Base-by-base conservation (phyloP, 495 filamentous ascomycete genomes). In the Pyrenopolyporus hunteri region DNA sequence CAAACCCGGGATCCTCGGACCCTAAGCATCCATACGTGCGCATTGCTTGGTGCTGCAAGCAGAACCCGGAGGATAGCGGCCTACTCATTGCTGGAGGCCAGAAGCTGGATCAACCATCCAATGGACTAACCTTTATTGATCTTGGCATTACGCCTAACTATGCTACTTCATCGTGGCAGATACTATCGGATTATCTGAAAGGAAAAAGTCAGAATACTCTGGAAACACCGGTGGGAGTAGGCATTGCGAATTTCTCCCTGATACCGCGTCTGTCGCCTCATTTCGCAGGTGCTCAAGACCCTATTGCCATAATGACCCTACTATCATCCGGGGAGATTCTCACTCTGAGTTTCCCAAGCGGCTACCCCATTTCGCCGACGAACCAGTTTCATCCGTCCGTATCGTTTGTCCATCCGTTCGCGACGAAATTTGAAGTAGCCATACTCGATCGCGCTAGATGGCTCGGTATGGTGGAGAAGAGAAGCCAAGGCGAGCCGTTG, bases 1-100 rank as follows among this genome's bases (percentile, higher is more conserved):
- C 74, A 19, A 68, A 74, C 29, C 84, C 64, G 74, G 85, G 53
- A 62, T 85, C 42, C 87, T 86, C 68, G 81, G 87, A 28, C 16
- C 59, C 66, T 11, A 71, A 71, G 42, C 63, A 63, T 31, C 92
- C 93, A 6, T 84, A 94, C 43, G 83, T 84, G 43, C 84, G 85
- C 51, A 81, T 97, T 31, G 80, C 85, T 7, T 98, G 95, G 95
- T 98, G 94, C 74, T 89, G 89, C 16, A 95, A 94, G 67, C 82
- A 86, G 57, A 93, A 97, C 52, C 88, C 91, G 1, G 94, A 98
- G 67, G 93, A 98, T 69, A 97, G 93, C 36, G 93, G 85, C 3
- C 79, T 98, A 6, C 70, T 98, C 35, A 83, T 98, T 52, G 89
- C 92, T 9, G 94, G 94, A 13, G 94, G 95, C 8, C 77, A 85